These are phyloP conservation scores for Nitzschia sp. DNA, from an alignment of 108 stramenopile species.

Conservation along the genomic window DNA sequence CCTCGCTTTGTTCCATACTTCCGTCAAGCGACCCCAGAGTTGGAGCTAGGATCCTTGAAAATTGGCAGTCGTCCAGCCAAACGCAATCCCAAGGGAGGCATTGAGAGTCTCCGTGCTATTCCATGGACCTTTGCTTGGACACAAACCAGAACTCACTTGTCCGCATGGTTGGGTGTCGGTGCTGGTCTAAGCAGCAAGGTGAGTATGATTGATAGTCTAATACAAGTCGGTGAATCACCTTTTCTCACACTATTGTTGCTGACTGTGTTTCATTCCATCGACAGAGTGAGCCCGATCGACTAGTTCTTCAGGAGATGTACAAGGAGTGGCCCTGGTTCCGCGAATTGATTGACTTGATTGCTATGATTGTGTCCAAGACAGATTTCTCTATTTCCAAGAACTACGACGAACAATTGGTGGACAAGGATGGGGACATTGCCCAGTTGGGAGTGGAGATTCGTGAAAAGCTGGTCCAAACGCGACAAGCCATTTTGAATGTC, in stretches of 20 bases:
- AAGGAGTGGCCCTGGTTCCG: slow-evolving; percentile 93
- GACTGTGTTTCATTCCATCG: neutral
- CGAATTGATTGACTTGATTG: slow-evolving; percentile 90
- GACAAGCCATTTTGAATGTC: slow-evolving; percentile 76
- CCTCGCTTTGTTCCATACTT: slow-evolving; percentile 96
- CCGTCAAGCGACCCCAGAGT: slow-evolving; percentile 95
- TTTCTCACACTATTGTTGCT: neutral
- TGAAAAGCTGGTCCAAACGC: slow-evolving; percentile 76
- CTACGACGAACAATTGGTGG: slow-evolving; percentile 89
- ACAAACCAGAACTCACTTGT: slow-evolving; percentile 90
- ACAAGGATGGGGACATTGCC: slow-evolving; percentile 47
- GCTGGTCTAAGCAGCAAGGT: slow-evolving; percentile 67
- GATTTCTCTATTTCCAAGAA: slow-evolving; percentile 89
- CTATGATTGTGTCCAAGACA: slow-evolving; percentile 93
- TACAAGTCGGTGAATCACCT: neutral
- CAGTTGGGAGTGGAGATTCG: slow-evolving; percentile 83
- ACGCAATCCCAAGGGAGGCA: slow-evolving; percentile 93
- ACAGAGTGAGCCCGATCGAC: slow-evolving; percentile 51
- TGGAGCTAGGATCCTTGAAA: slow-evolving; percentile 88
- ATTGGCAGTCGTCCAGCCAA: slow-evolving; percentile 95
- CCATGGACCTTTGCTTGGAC: slow-evolving; percentile 99
- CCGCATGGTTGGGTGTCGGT: slow-evolving; percentile 97
- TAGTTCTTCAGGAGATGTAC: slow-evolving; percentile 85
- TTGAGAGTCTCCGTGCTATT: slow-evolving; percentile 93
- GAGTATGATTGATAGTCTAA: slow-evolving; percentile 8